phyloP scores from a whole-genome alignment of 2,329 filamentous ascomycete genomes.

The Clathrospora elynae region DNA sequence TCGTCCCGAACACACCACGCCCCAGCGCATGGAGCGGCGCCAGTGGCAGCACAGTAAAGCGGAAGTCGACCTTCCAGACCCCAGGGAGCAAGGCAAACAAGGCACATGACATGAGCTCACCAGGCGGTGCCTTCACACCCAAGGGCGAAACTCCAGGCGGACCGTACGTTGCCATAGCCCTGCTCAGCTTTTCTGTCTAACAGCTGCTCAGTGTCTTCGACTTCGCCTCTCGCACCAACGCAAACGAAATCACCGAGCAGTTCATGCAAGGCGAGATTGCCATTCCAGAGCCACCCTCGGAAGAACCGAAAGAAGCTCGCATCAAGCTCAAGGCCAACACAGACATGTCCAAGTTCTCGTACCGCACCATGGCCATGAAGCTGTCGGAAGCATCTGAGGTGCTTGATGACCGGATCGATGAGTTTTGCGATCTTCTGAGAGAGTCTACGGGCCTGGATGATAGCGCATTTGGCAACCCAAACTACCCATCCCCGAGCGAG shows the following conservation, averaged over 20 bases:
- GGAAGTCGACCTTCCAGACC: constrained; percentile 59
- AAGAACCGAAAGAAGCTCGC: constrained; percentile 74
- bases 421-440: constrained; percentile 76
- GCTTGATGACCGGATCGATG: constrained; percentile 92
- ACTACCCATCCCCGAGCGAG: constrained; percentile 80
- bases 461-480: constrained; percentile 83
- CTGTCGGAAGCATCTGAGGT: constrained; percentile 90
- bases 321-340: constrained; percentile 85
- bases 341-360: constrained; percentile 86
- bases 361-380: constrained; percentile 95
- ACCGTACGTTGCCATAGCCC: constrained; percentile 43
- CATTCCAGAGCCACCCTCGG: constrained; percentile 69
- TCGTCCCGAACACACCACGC: constrained; percentile 53
- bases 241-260: constrained; percentile 81
- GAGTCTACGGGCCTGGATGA: constrained; percentile 77
- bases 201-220: constrained; percentile 57
- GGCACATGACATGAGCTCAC: constrained; percentile 56
- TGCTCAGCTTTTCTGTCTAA: constrained; percentile 8
- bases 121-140: constrained; percentile 47
- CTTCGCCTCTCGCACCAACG: constrained; percentile 77
- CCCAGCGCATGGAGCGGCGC: constrained; percentile 48
- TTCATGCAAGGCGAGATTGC: constrained; percentile 74
- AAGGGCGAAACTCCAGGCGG: constrained; percentile 44
- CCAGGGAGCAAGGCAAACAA: constrained; percentile 53
- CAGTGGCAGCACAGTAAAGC: constrained; percentile 57